Evolutionary conservation across 768 basidiomycete species (phyloP), one percentile per base, ranked within the genome.

Genomic region (Leccinum arenicola): DNA sequence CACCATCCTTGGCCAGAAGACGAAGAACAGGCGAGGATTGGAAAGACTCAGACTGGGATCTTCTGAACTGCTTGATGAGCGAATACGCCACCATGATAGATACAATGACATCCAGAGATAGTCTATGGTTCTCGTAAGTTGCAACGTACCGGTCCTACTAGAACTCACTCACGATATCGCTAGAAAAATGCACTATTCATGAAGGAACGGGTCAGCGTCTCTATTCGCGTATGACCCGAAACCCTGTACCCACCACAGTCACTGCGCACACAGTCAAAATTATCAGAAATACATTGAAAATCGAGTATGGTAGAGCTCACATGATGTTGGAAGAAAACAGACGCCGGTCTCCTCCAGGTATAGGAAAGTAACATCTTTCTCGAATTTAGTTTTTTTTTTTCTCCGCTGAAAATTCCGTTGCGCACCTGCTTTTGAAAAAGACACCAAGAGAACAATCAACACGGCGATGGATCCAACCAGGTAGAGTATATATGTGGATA

Each of bases 401-500:
- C 14, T 5, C 6, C 38, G 3, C 10, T 23, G 33, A 10, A 49
- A 53, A 31, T 11, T 9, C 36, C 17, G 7, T 27, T 2, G 60
- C 60, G 25, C 17, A 61, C 51, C n/a, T 6, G 7, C 10, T n/a
- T 52, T 35, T 21, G 15, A 15, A 15, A 7, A 23, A 19, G 19
- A 2, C 19, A 21, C 7, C 31, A 35, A n/a, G 33, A 52, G 2
- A 36, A 29, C 7, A 35, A 33, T 7, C 19, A 52, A n/a, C 8
- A 36, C 35, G 11, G 17, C 51, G 21, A 33, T 52, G 19, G 33
- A 52, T 36, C 33, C 29, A 29, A 14, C 1, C 11, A 52, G 11
- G n/a, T 66, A 69, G 23, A 56, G 1, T 25, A 48, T 21, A 36
- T 69, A 69, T 17, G 21, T 14, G 2, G 17, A 23, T 21, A 69